Base-by-base conservation (phyloP, 768 basidiomycete genomes). In the Mycena polygramma region DNA sequence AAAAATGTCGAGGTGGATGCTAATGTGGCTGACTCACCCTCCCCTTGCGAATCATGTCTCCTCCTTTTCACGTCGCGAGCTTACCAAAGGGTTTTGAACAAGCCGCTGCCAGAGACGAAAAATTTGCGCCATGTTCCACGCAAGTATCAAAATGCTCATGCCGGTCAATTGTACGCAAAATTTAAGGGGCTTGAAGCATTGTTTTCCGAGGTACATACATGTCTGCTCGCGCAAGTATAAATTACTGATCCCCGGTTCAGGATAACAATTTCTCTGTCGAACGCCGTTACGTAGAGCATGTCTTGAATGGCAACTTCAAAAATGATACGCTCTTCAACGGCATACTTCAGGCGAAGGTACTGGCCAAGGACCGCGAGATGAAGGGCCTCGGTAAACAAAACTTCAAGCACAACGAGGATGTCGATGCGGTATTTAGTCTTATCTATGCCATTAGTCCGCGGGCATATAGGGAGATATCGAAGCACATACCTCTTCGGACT, bases 351-450 rank as follows among this genome's bases (percentile, higher is more conserved):
- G 78, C 76, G 0, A 70, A 76, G 37, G 66, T 74, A 0, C 10
- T 57, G 1, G 49, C n/a, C 1, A 45, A 52, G 0, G 75, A 76
- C 5, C 74, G 74, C 2, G 60, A 77, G 14, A 68, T 60, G 4
- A 68, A 70, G 1, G 77, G 78, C 0, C 55, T 68, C 2, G 77
- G 76, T 0, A 66, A 58, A 15, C 78, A 78, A 54, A 79, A 80
- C 51, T 77, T 80, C 72, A 67, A 73, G 20, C 78, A 78, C 48
- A 49, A 71, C 2, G 71, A 72, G 7, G 72, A 69, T 2, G 60
- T 71, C 4, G 70, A 75, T 20, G 74, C 79, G 4, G 75, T 75
- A 41, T 51, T 66, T 9, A 62, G 75, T 39, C 61, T 76, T 0
- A 48, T 77, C 1, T 20, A 55, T 0, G 68, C 73, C 22, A 65